Base-by-base conservation (phyloP, 306 rosid genomes). In the Pyrus bretschneideri region DNA sequence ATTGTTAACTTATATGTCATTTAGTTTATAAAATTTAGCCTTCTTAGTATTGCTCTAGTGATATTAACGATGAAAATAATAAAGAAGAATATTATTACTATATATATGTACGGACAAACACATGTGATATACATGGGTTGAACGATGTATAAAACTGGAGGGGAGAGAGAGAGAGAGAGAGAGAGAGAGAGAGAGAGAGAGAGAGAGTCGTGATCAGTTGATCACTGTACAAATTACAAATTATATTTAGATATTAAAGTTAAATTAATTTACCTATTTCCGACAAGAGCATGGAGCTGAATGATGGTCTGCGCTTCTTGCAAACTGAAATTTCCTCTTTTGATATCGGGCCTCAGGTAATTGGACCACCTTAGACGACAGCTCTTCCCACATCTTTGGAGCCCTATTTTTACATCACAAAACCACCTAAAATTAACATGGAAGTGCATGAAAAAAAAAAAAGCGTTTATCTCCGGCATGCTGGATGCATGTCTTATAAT, bases 211-310 rank as follows among this genome's bases (percentile, higher is more conserved):
- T 35, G 2, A 35, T 35, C 9, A 6, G 40, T 35, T 49, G 55
- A 49, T 49, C 55, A 49, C 55, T 49, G 55, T 49, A 49, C 1
- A 49, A 49, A 49, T 17, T 49, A 15, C 0, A 49, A 15, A 49
- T 49, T 49, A 49, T 49, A 49, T 35, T 49, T 15, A 15, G 55
- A 49, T 49, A 49, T 49, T 49, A 49, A 58, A 11, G 8, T 22
- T 14, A 25, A 19, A 12, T 0, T 15, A 2, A 49, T 29, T 22
- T 23, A 96, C 99, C 97, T 96, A 90, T 96, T 96, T 31, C 99
- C 98, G 22, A 96, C 81, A 84, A 96, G 97, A 75, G 99, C 99
- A 82, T 96, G 99, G 67, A 96, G 99, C 76, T 91, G 99, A 86
- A 96, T 89, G 68, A 93, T 91, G 67, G 98, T 93, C 67, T 93